Evolutionary conservation across 257 asterid species (phyloP).

Genomic region (Osmanthus fragrans): DNA sequence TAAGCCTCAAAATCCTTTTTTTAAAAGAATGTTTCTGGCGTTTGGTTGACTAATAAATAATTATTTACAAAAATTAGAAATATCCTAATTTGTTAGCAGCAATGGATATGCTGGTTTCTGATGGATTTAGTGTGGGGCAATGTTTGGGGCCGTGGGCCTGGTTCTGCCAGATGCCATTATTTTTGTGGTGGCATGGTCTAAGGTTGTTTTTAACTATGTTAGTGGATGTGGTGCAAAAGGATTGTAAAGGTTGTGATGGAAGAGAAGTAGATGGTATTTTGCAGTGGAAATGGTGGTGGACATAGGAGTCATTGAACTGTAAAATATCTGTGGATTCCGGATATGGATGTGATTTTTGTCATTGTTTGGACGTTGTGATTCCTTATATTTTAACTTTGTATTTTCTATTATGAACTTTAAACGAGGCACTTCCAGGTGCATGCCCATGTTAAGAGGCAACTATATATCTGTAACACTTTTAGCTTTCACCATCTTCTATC

Average conservation of each 20-base stretch:
- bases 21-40: background rate
- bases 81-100: background rate
- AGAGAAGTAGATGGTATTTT: background rate
- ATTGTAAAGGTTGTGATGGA: background rate
- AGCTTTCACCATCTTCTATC: background rate
- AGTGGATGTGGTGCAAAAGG: background rate
- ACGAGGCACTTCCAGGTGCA: background rate
- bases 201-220: background rate
- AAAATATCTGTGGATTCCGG: background rate
- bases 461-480: background rate
- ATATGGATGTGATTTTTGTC: background rate
- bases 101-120: background rate
- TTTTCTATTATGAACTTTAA: background rate
- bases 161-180: background rate
- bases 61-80: background rate
- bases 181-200: background rate
- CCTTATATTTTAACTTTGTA: background rate
- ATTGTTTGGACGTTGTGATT: background rate
- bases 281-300: background rate
- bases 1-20: too few relatives aligned
- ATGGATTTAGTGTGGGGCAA: background rate
- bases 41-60: background rate
- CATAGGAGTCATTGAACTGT: background rate
- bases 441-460: background rate
- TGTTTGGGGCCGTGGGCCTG: background rate